phyloP scores from a whole-genome alignment of 768 basidiomycete species.

The Naganishia randhawae region DNA sequence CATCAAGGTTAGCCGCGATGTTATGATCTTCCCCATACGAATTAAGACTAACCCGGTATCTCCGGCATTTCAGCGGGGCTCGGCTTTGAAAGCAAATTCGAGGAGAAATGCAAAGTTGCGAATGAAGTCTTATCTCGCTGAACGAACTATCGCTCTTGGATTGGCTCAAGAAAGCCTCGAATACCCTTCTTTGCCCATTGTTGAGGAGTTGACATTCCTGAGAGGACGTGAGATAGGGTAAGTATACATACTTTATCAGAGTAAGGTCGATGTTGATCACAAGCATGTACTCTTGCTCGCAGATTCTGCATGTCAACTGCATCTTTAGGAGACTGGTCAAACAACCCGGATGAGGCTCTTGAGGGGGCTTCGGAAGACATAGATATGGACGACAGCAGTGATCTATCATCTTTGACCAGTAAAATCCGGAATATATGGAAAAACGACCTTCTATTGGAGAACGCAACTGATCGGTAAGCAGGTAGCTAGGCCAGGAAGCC shows the following conservation, averaged over 20 bases:
- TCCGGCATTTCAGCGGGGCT: constrained; percentile 4
- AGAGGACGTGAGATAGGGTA: constrained; percentile 24
- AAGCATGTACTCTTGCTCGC: background rate
- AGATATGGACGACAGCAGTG: background rate
- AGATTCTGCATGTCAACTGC: constrained; percentile 13
- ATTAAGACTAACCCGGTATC: background rate
- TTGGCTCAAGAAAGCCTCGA: constrained; percentile 20
- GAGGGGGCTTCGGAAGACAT: background rate
- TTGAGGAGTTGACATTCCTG: constrained; percentile 11
- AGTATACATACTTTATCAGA: background rate
- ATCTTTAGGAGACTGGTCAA: constrained; percentile 11
- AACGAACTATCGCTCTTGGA: constrained; percentile 5
- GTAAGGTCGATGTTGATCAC: background rate
- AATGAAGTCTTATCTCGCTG: constrained; percentile 20
- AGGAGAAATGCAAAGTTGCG: constrained; percentile 24
- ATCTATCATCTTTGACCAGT: background rate
- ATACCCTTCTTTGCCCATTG: constrained; percentile 4
- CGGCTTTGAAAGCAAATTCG: constrained; percentile 13
- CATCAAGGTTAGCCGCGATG: constrained; percentile 44
- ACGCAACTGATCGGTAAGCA: constrained; percentile 21
- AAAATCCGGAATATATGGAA: constrained; percentile 24
- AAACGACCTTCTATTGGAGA: constrained; percentile 24
- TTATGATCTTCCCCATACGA: background rate
- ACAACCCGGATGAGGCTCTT: constrained; percentile 5
- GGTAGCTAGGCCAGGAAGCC: too few species aligned